Conservation (phyloP, 257 asterid species). For the Ballota nigra region DNA sequence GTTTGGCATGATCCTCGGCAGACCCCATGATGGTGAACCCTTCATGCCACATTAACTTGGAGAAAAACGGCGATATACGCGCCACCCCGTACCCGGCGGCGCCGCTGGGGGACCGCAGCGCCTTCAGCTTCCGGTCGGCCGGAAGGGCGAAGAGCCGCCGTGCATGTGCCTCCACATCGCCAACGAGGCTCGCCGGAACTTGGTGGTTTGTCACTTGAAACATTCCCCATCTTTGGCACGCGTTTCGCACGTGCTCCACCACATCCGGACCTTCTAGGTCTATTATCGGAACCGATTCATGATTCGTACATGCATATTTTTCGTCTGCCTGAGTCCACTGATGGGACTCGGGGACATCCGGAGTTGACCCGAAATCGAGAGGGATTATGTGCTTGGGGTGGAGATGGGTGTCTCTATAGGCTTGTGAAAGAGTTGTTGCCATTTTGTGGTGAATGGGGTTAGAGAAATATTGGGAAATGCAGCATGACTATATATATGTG, state of each 20-base stretch:
- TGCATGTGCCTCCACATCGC: slow-evolving; percentile 47
- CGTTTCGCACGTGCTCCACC: slow-evolving; percentile 46
- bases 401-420: slow-evolving; percentile 43
- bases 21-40: slow-evolving; percentile 85
- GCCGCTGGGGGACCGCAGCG: slow-evolving; percentile 46
- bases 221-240: slow-evolving; percentile 60
- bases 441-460: slow-evolving; percentile 24
- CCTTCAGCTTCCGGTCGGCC: slow-evolving; percentile 38
- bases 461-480: neutral
- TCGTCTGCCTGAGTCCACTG: slow-evolving; percentile 38
- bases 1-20: slow-evolving; percentile 55
- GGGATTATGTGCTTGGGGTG: slow-evolving; percentile 51
- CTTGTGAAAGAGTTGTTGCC: slow-evolving; percentile 55
- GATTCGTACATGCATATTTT: neutral
- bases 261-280: slow-evolving; percentile 49
- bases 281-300: slow-evolving; percentile 29
- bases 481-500: neutral
- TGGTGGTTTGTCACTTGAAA: slow-evolving; percentile 64
- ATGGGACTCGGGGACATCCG: slow-evolving; percentile 60
- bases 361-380: slow-evolving; percentile 52
- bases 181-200: slow-evolving; percentile 34
- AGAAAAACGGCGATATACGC: slow-evolving; percentile 59
- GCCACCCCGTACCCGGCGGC: slow-evolving; percentile 81
- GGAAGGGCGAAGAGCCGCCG: slow-evolving; percentile 56
- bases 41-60: slow-evolving; percentile 82